These are phyloP conservation scores for Microsporum ferrugineum DNA, from an alignment of 2,329 filamentous ascomycete genomes.

Conservation along the genomic window DNA sequence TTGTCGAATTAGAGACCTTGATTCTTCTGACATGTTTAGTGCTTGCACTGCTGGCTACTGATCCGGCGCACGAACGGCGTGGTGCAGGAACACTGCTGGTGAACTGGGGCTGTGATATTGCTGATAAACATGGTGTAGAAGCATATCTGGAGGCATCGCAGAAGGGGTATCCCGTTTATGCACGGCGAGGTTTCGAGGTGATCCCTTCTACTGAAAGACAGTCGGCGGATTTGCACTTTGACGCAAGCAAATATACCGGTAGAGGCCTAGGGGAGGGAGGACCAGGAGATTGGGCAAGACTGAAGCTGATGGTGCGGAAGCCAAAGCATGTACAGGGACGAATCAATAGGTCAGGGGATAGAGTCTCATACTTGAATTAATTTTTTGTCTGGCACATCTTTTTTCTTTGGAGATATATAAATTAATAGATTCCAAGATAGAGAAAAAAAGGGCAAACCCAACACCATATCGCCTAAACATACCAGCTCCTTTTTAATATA, in stretches of 20 bases:
- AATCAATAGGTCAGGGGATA: background rate
- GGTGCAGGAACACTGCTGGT: constrained; percentile 22
- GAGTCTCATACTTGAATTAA: background rate
- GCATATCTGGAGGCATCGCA: constrained; percentile 19
- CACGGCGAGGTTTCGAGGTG: constrained; percentile 21
- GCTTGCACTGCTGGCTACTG: constrained; percentile 25
- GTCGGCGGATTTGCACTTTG: constrained; percentile 8
- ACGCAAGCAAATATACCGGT: constrained; percentile 8
- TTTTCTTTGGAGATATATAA: background rate
- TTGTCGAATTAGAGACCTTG: background rate
- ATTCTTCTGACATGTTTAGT: constrained; percentile 15
- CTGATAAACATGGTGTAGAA: constrained; percentile 16
- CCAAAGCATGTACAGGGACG: background rate
- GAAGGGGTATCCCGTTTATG: constrained; percentile 20
- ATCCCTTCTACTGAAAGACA: constrained; percentile 7
- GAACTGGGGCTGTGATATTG: constrained; percentile 18
- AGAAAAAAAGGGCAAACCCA: background rate
- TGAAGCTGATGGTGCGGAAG: constrained; percentile 10
- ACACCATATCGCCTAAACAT: background rate
- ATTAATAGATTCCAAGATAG: background rate
- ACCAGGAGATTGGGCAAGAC: constrained; percentile 8
- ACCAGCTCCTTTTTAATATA: background rate
- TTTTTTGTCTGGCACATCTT: background rate
- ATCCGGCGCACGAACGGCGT: constrained; percentile 20
- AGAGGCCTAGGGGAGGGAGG: constrained; percentile 5